Evolutionary conservation across 768 basidiomycete species (phyloP), one percentile per base, ranked within the genome.

Genomic region (Suillus tomentosus): DNA sequence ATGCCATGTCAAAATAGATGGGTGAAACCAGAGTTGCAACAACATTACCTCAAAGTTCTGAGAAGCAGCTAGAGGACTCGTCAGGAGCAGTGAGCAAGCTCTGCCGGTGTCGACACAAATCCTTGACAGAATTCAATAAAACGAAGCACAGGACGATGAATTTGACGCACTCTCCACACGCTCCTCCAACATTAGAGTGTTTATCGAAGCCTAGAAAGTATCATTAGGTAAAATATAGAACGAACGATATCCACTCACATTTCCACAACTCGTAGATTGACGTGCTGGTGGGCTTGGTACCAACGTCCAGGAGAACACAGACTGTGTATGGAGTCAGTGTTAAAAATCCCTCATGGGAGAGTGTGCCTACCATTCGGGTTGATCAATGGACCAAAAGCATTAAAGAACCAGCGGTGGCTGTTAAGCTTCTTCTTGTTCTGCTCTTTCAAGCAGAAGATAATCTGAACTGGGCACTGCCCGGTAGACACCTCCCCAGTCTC

Each of bases 201-300:
- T 87, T 88, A 78, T 95, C 93, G 69, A 95, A 95, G 72, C 82
- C 81, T 79, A 55, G 17, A 53, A n/a, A 50, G 37, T 13, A 53
- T 24, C 42, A 57, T 72, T 17, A 70, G 58, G 31, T 15, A 53
- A 61, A 24, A 31, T 42, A 7, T 14, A 11, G 58, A 22, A 6
- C 24, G 27, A 40, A n/a, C 9, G 22, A 6, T 43, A 2, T 56
- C 6, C 6, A 66, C 79, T 65, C 34, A 77, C 92, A 93, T 84
- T 97, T 97, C 95, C 95, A 98, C 37, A 98, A 87, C 67, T 97
- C 92, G 73, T 98, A 98, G 67, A 98, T 94, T 7, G 93, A 94
- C 34, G 94, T 96, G 24, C 92, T 87, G 13, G 94, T 95, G 2
- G 96, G 96, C 74, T 96, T 95, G 39, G 96, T 98, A 40, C 96